Evolutionary conservation across 768 basidiomycete genomes (phyloP).

Genomic region (Pisolithus marmoratus): DNA sequence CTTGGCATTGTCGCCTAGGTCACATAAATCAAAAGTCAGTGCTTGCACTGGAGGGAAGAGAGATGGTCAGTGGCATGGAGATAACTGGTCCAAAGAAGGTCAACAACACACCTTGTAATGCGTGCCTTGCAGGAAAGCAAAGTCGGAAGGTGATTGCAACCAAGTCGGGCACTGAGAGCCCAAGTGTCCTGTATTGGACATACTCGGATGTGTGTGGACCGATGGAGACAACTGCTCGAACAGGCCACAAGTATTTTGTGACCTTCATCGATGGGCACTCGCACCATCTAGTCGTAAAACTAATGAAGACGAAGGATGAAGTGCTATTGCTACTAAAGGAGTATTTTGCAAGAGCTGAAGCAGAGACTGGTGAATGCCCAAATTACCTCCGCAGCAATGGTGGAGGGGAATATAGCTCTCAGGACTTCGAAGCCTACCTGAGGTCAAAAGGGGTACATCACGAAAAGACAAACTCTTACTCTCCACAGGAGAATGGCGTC

Average conservation of each 20-base stretch:
- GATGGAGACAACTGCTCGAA: conserved; percentile 4
- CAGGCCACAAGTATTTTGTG: conserved; percentile 12
- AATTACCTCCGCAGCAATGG: conserved; percentile 17
- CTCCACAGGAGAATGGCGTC: conserved; percentile 3
- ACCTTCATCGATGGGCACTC: conserved; percentile 18
- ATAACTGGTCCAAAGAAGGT: background rate
- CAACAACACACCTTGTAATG: conserved; percentile 6
- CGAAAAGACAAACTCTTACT: conserved; percentile 2
- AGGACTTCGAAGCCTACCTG: conserved; percentile 12
- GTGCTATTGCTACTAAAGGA: conserved; percentile 8
- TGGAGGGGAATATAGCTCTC: conserved; percentile 19
- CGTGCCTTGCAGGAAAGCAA: conserved; percentile 23
- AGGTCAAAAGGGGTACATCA: conserved; percentile 6
- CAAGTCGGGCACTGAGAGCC: conserved; percentile 1
- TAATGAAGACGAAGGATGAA: conserved; percentile 2
- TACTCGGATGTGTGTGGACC: conserved; percentile 19
- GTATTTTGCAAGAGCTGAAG: conserved; percentile 9
- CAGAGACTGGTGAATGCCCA: conserved; percentile 7
- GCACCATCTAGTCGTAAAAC: conserved; percentile 8
- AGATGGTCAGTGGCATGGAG: conserved; percentile 6
- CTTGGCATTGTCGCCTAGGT: background rate
- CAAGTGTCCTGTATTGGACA: background rate
- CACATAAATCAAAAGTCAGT: background rate
- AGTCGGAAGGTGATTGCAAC: conserved; percentile 7
- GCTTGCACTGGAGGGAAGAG: background rate